phyloP scores from a whole-genome alignment of 768 basidiomycete genomes.

The Suillus subaureus region DNA sequence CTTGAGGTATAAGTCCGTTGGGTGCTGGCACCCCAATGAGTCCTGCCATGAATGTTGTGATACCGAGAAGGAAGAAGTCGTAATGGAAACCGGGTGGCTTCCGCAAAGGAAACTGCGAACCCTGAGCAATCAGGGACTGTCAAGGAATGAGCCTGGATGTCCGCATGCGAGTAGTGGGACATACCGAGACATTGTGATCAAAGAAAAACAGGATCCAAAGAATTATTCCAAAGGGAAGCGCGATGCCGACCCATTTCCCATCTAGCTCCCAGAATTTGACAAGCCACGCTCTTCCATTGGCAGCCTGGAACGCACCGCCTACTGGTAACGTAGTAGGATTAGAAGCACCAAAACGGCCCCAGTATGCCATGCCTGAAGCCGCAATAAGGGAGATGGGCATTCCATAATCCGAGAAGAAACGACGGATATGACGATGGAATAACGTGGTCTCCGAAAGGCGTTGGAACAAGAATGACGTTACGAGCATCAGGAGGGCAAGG shows the following conservation, averaged over 20 bases:
- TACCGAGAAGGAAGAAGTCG: slow-evolving; percentile 89
- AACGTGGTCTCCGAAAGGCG: slow-evolving; percentile 60
- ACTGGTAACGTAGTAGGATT: slow-evolving; percentile 70
- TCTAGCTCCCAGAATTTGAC: slow-evolving; percentile 89
- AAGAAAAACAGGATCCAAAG: slow-evolving; percentile 95
- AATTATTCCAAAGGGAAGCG: slow-evolving; percentile 85
- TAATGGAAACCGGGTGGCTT: slow-evolving; percentile 89
- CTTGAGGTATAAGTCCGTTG: slow-evolving; percentile 83
- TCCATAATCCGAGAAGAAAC: slow-evolving; percentile 84
- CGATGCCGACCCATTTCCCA: slow-evolving; percentile 86
- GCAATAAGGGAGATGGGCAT: slow-evolving; percentile 88
- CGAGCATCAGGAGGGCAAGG: slow-evolving; percentile 77
- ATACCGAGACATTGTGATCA: slow-evolving; percentile 89
- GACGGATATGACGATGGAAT: slow-evolving; percentile 73
- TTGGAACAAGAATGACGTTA: slow-evolving; percentile 74
- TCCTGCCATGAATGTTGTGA: slow-evolving; percentile 88
- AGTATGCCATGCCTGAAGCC: slow-evolving; percentile 78
- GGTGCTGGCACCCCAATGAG: slow-evolving; percentile 87
- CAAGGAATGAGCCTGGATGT: background rate
- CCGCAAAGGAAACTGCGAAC: slow-evolving; percentile 83
- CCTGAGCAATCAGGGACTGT: slow-evolving; percentile 90
- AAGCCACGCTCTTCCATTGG: slow-evolving; percentile 76
- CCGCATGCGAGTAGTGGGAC: slow-evolving; percentile 24
- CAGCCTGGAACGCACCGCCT: slow-evolving; percentile 68
- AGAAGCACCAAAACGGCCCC: slow-evolving; percentile 72